Conservation (phyloP, 345 rosid genomes). For the Hibiscus syriacus region DNA sequence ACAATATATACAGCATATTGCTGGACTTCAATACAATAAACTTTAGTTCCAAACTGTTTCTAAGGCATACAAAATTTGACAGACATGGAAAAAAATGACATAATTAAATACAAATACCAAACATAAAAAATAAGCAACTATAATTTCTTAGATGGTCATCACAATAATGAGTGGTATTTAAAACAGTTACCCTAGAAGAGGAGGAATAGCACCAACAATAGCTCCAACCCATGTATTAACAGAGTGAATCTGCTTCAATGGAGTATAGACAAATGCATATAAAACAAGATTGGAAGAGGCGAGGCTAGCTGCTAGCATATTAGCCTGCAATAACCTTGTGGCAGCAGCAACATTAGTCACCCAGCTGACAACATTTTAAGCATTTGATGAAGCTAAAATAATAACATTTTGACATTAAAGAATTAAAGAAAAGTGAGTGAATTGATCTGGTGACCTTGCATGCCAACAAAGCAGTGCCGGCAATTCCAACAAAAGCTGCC, state of each 20-base stretch:
- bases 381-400: background rate
- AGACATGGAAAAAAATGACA: slow-evolving; percentile 28
- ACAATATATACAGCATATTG: background rate
- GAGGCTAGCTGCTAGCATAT: slow-evolving; percentile 83
- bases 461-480: slow-evolving; percentile 74
- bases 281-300: slow-evolving; percentile 76
- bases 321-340: slow-evolving; percentile 84
- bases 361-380: slow-evolving; percentile 5
- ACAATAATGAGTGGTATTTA: slow-evolving; percentile 18
- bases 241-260: slow-evolving; percentile 96
- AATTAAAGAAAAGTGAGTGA: slow-evolving; percentile 8
- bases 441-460: slow-evolving; percentile 49
- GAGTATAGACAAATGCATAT: slow-evolving; percentile 71
- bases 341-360: slow-evolving; percentile 30
- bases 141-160: background rate
- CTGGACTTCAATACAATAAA: slow-evolving; percentile 2
- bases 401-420: slow-evolving; percentile 9
- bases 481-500: slow-evolving; percentile 69
- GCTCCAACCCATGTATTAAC: slow-evolving; percentile 98
- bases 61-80: background rate
- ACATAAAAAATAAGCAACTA: background rate
- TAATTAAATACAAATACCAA: background rate
- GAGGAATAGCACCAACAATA: slow-evolving; percentile 96
- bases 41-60: background rate
- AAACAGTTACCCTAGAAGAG: slow-evolving; percentile 72